These are phyloP conservation scores for Cryptococcus sp. DNA, from an alignment of 1,284 basidiomycete species.

Conservation along the genomic window DNA sequence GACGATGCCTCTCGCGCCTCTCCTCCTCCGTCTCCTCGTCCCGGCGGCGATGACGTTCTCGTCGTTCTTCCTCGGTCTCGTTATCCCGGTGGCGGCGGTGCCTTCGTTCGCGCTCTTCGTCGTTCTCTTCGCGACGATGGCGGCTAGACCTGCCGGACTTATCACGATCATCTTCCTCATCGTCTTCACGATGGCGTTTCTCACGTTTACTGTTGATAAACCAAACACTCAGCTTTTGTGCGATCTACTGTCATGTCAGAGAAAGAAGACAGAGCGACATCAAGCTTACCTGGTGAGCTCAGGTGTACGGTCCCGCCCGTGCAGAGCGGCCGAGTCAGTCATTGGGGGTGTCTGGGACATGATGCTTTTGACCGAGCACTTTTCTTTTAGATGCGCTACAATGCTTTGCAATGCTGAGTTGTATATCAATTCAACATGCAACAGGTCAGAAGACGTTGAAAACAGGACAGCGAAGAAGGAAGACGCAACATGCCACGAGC, in stretches of 20 bases:
- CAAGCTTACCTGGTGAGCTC: constrained; percentile 45
- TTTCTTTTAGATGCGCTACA: too few species aligned
- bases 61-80: constrained; percentile 44
- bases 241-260: background rate
- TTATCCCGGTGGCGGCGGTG: constrained; percentile 32
- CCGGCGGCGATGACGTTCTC: constrained; percentile 55
- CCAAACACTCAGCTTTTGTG: background rate
- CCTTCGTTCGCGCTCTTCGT: constrained; percentile 41
- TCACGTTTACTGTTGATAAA: constrained; percentile 44
- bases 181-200: constrained; percentile 56
- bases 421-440: too few species aligned
- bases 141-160: constrained; percentile 32
- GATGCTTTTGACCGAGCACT: background rate
- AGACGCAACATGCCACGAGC: too few species aligned
- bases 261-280: background rate
- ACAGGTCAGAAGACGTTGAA: too few species aligned
- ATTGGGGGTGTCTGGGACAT: constrained; percentile 42
- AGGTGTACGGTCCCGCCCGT: constrained; percentile 42
- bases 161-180: constrained; percentile 48
- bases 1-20: constrained; percentile 21
- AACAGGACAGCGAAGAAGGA: too few species aligned
- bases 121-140: constrained; percentile 42
- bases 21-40: constrained; percentile 30
- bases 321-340: constrained; percentile 12
- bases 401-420: too few species aligned